A percentile compares a stretch with the other conserved stretches of the same genome.
Conservation (phyloP, 129 eudicot genomes). For the Daucus carota region DH1_v3.0 NC_030385.2:10849501-10850000, state of each 20-base stretch:
- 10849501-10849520: too few relatives aligned
- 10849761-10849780: slow-evolving; percentile 87
- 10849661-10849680: too few relatives aligned
- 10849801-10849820: slow-evolving; percentile 60
- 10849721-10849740: slow-evolving; percentile 82
- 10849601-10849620: too few relatives aligned
- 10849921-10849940: neutral
- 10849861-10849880: neutral
- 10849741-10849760: slow-evolving; percentile 90
- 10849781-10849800: slow-evolving; percentile 99
- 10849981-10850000: neutral
- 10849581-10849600: too few relatives aligned
- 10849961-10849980: neutral
- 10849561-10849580: too few relatives aligned
- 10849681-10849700: neutral
- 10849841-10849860: neutral
- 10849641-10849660: too few relatives aligned
- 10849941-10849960: neutral
- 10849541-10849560: too few relatives aligned
- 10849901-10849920: neutral
- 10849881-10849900: neutral
- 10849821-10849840: slow-evolving; percentile 14
- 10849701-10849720: slow-evolving; percentile 42
- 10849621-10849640: too few relatives aligned
- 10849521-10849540: too few relatives aligned